phyloP scores from a whole-genome alignment of 2,329 filamentous ascomycete species.

The Cladosporium halotolerans region DNA sequence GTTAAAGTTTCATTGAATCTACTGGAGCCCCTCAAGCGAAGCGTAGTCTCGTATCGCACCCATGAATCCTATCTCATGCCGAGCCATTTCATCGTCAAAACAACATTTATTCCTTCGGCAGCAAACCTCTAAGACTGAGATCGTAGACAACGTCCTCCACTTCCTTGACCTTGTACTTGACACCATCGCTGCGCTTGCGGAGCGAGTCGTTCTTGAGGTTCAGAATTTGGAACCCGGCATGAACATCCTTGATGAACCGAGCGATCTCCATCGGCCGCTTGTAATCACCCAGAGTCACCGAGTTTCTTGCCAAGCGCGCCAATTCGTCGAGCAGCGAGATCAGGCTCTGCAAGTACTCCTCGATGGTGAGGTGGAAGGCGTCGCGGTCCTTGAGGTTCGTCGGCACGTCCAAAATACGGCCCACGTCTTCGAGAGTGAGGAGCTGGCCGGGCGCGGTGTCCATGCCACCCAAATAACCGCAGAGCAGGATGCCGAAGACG shows the following conservation, averaged over 20 bases:
- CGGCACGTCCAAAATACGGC: slow-evolving; percentile 75
- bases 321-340: slow-evolving; percentile 87
- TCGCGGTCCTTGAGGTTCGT: slow-evolving; percentile 83
- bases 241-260: slow-evolving; percentile 88
- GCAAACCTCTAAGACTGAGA: slow-evolving; percentile 73
- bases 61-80: background rate
- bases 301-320: slow-evolving; percentile 84
- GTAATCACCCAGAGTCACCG: slow-evolving; percentile 86
- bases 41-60: background rate
- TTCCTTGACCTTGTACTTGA: slow-evolving; percentile 97
- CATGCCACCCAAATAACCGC: slow-evolving; percentile 76
- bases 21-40: background rate
- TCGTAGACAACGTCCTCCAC: slow-evolving; percentile 98
- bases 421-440: slow-evolving; percentile 82
- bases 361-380: slow-evolving; percentile 90
- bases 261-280: slow-evolving; percentile 79
- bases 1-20: no score
- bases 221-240: slow-evolving; percentile 91
- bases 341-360: slow-evolving; percentile 89
- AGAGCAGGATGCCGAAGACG: slow-evolving; percentile 54
- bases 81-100: background rate
- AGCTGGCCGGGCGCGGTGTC: slow-evolving; percentile 52
- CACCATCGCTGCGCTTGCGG: slow-evolving; percentile 78
- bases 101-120: slow-evolving; percentile 18
- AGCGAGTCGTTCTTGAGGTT: slow-evolving; percentile 95